Evolutionary conservation across 192 early-diverging fungal genomes (phyloP).

Genomic region (Coemansia sp.): DNA sequence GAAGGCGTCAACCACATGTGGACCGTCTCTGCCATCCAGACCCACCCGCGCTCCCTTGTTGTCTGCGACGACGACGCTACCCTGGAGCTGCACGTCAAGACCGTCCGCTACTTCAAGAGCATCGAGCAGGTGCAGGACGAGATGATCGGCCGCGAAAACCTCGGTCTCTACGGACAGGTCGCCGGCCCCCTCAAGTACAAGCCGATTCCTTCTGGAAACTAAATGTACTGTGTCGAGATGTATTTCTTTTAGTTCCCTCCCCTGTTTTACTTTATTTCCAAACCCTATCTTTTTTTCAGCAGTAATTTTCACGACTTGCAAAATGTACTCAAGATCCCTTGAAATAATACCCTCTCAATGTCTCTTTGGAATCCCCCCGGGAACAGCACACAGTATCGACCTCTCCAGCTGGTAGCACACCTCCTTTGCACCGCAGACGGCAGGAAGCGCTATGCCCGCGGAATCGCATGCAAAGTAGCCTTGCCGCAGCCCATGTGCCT

Average conservation of each 20-base stretch:
- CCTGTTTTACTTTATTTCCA: not conserved
- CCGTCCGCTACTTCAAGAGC: slow-evolving; percentile 83
- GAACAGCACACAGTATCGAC: slow-evolving; percentile 32
- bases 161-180: slow-evolving; percentile 67
- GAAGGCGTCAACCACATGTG: slow-evolving; percentile 88
- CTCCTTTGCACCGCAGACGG: slow-evolving; percentile 24
- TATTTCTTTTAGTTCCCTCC: not conserved
- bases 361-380: slow-evolving; percentile 8
- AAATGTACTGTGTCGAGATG: not conserved
- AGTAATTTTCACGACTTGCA: no score
- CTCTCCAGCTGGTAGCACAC: slow-evolving; percentile 38
- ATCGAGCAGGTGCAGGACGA: slow-evolving; percentile 80
- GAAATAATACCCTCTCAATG: no score
- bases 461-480: slow-evolving; percentile 48
- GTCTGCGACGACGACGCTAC: slow-evolving; percentile 88
- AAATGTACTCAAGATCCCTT: no score
- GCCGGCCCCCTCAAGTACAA: slow-evolving; percentile 52
- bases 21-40: slow-evolving; percentile 82
- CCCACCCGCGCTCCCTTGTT: slow-evolving; percentile 75
- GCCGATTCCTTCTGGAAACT: slow-evolving; percentile 45
- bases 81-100: slow-evolving; percentile 85
- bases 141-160: slow-evolving; percentile 69
- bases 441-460: slow-evolving; percentile 26
- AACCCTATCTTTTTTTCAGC: no score
- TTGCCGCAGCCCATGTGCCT: slow-evolving; percentile 22